Conservation (phyloP, 2,329 filamentous ascomycete genomes). For the Talaromyces sp. region DNA sequence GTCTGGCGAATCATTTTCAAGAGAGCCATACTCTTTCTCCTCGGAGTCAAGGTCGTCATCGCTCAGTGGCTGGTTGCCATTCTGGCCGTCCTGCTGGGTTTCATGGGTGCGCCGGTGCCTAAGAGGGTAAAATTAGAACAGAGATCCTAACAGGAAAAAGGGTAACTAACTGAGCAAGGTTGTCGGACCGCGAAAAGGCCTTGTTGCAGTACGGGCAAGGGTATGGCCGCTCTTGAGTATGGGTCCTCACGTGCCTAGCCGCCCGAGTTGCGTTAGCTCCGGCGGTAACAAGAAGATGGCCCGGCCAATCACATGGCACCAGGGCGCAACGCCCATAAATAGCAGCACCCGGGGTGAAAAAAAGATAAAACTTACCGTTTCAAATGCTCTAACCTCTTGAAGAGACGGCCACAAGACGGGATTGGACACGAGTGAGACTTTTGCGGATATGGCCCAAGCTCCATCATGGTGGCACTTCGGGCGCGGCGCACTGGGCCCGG, state of each 20-base stretch:
- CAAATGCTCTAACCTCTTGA: constrained; percentile 98
- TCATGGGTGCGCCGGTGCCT: constrained; percentile 76
- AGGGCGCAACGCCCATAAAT: constrained; percentile 17
- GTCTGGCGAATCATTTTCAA: constrained; percentile 70
- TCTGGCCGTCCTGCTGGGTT: constrained; percentile 56
- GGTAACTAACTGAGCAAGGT: constrained; percentile 81
- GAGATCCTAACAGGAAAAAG: not conserved
- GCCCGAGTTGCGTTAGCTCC: constrained; percentile 37
- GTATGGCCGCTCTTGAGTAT: constrained; percentile 98
- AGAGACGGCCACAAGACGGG: constrained; percentile 90
- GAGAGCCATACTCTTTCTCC: constrained; percentile 74
- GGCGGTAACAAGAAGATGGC: constrained; percentile 45
- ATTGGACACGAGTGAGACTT: constrained; percentile 99
- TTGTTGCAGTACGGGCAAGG: constrained; percentile 97
- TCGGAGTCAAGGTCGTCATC: constrained; percentile 71
- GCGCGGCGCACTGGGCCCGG: constrained; percentile 80
- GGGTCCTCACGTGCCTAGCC: constrained; percentile 91
- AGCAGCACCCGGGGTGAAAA: constrained; percentile 10
- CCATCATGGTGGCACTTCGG: constrained; percentile 91
- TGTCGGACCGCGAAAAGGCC: constrained; percentile 97
- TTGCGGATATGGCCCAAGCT: constrained; percentile 90
- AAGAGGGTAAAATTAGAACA: constrained; percentile 26
- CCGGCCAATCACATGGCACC: constrained; percentile 14
- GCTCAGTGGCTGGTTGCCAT: constrained; percentile 33
- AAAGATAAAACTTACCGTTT: constrained; percentile 70